Percentiles rank a stretch among this genome's conserved stretches.
Evolutionary conservation across 495 filamentous ascomycete genomes (phyloP).

Genomic region (Daldinia grandis): DNA sequence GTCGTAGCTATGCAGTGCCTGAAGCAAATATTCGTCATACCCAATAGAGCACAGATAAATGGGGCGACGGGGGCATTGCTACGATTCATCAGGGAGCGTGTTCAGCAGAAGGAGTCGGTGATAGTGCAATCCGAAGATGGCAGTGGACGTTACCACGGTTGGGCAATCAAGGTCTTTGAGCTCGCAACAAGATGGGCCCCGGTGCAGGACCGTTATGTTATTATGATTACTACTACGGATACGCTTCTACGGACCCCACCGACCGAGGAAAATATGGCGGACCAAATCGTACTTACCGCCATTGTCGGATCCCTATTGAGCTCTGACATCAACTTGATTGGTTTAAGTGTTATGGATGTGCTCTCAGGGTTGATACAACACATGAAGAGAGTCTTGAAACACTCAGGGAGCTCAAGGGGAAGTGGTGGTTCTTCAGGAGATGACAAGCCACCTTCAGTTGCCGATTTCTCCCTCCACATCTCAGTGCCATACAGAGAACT

Average conservation of each 20-base stretch:
- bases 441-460: slow-evolving; percentile 35
- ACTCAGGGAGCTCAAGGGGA: slow-evolving; percentile 60
- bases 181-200: slow-evolving; percentile 83
- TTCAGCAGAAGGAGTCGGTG: slow-evolving; percentile 58
- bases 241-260: slow-evolving; percentile 69
- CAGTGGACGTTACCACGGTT: slow-evolving; percentile 61
- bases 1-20: slow-evolving; percentile 82
- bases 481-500: slow-evolving; percentile 59
- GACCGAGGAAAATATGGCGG: slow-evolving; percentile 69
- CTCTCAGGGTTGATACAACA: slow-evolving; percentile 82
- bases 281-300: slow-evolving; percentile 74
- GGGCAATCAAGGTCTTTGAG: slow-evolving; percentile 82
- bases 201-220: slow-evolving; percentile 89
- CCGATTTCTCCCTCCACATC: slow-evolving; percentile 34
- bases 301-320: slow-evolving; percentile 82
- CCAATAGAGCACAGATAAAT: slow-evolving; percentile 79
- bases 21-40: slow-evolving; percentile 77
- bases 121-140: slow-evolving; percentile 45
- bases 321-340: slow-evolving; percentile 90
- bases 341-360: slow-evolving; percentile 91
- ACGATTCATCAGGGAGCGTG: slow-evolving; percentile 71
- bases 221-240: slow-evolving; percentile 82
- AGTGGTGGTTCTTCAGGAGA: slow-evolving; percentile 39
- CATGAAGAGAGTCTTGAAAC: slow-evolving; percentile 74
- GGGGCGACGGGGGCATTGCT: slow-evolving; percentile 74